Conservation (phyloP, 495 filamentous ascomycete species). For the Penicillium waksmanii region DNA sequence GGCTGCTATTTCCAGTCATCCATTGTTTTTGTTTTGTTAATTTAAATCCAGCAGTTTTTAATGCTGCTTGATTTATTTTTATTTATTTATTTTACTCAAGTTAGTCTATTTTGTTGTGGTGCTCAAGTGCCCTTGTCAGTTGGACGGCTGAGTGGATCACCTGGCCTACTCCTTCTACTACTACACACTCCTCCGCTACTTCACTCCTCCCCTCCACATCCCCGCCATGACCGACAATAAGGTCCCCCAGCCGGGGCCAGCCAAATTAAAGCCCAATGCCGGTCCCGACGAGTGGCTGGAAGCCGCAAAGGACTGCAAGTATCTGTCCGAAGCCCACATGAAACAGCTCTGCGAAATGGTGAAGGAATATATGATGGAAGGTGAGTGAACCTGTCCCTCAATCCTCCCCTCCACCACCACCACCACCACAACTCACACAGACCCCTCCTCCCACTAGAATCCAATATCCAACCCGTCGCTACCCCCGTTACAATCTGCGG, state of each 20-base stretch:
- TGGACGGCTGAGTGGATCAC: background rate
- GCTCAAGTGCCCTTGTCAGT: too few relatives aligned
- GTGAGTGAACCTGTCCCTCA: slow-evolving; percentile 45
- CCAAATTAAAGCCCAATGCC: slow-evolving; percentile 77
- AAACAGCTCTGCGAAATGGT: slow-evolving; percentile 98
- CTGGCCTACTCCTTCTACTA: background rate
- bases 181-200: slow-evolving; percentile 10
- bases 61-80: background rate
- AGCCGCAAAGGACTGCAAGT: slow-evolving; percentile 93
- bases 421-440: background rate
- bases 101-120: too few relatives aligned
- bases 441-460: slow-evolving; percentile 62
- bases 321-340: slow-evolving; percentile 93
- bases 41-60: too few relatives aligned
- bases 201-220: slow-evolving; percentile 14
- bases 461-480: slow-evolving; percentile 93
- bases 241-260: slow-evolving; percentile 87
- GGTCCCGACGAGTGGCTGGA: slow-evolving; percentile 97
- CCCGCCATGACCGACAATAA: slow-evolving; percentile 53
- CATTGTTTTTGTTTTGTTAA: slow-evolving; percentile 4
- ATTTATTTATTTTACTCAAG: background rate
- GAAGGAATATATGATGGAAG: slow-evolving; percentile 98
- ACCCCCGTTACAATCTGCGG: slow-evolving; percentile 98
- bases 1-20: slow-evolving; percentile 5
- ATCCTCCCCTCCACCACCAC: background rate